Conservation (phyloP, 2,329 filamentous ascomycete species). For the Calcarisporium arbuscula region DNA sequence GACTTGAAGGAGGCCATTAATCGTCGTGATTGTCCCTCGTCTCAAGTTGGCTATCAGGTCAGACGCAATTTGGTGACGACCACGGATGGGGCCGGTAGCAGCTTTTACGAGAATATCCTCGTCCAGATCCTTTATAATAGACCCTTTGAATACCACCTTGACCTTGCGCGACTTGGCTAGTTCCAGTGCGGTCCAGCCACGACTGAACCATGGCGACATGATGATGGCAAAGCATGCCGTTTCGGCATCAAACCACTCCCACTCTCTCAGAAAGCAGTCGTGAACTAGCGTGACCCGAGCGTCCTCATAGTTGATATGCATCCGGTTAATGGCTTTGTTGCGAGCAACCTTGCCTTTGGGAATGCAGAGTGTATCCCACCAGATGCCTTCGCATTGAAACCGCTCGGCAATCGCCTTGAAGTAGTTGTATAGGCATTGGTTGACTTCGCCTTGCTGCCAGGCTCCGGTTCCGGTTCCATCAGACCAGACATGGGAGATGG, state of each 20-base stretch:
- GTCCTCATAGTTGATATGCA: conserved; percentile 18
- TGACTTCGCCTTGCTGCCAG: conserved; percentile 14
- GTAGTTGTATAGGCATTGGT: conserved; percentile 18
- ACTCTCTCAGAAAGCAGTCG: conserved; percentile 10
- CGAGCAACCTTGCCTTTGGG: conserved; percentile 13
- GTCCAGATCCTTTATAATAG: conserved; percentile 16
- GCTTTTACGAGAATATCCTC: conserved; percentile 12
- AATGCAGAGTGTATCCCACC: conserved; percentile 25
- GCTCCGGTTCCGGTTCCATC: conserved; percentile 20
- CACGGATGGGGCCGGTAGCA: too few species aligned
- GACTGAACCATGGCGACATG: conserved; percentile 16
- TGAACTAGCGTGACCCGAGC: conserved; percentile 15
- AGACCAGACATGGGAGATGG: conserved; percentile 24
- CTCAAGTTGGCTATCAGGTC: too few species aligned
- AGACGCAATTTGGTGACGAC: too few species aligned
- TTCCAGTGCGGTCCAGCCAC: conserved; percentile 18
- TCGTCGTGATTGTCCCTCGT: conserved; percentile 6
- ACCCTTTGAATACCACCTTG: conserved; percentile 13
- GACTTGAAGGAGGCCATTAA: conserved; percentile 15
- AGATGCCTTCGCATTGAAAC: conserved; percentile 20
- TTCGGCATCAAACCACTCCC: conserved; percentile 3
- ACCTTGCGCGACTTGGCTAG: conserved; percentile 12
- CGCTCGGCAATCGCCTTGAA: conserved; percentile 15
- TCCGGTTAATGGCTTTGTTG: conserved; percentile 12
- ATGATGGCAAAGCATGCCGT: conserved; percentile 12